phyloP scores from a whole-genome alignment of 1,284 basidiomycete species.

The Fistulina hepatica region DNA sequence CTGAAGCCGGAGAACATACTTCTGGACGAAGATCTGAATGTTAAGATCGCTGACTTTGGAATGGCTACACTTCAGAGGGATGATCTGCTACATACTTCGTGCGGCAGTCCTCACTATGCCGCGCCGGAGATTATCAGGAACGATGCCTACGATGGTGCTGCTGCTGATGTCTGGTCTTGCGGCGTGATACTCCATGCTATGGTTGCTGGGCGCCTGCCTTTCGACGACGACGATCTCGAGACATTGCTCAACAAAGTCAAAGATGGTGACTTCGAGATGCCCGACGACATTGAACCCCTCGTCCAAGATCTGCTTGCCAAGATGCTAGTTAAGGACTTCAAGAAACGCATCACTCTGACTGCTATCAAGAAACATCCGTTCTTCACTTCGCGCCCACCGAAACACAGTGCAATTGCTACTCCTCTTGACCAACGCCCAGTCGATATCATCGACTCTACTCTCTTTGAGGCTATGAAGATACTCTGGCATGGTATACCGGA shows the following conservation, averaged over 20 bases:
- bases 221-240: conserved; percentile 80
- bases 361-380: conserved; percentile 87
- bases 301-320: conserved; percentile 77
- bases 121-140: conserved; percentile 92
- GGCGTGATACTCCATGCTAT: conserved; percentile 94
- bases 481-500: conserved; percentile 79
- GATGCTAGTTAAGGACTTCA: conserved; percentile 84
- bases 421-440: conserved; percentile 48
- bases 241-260: conserved; percentile 79
- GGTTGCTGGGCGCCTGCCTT: conserved; percentile 85
- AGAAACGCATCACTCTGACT: conserved; percentile 78
- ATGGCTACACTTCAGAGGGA: conserved; percentile 88
- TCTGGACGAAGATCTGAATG: conserved; percentile 74
- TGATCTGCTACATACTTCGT: conserved; percentile 78
- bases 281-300: conserved; percentile 60
- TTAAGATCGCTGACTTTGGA: conserved; percentile 98
- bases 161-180: conserved; percentile 97
- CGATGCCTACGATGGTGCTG: conserved; percentile 78
- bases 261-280: conserved; percentile 76
- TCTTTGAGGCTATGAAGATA: conserved; percentile 83
- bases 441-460: conserved; percentile 75
- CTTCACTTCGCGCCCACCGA: conserved; percentile 60
- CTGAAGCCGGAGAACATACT: conserved; percentile 95
- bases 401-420: conserved; percentile 44
- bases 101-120: conserved; percentile 95